Evolutionary conservation across 2,329 filamentous ascomycete genomes (phyloP).

Genomic region (Coniochaeta hoffmannii): DNA sequence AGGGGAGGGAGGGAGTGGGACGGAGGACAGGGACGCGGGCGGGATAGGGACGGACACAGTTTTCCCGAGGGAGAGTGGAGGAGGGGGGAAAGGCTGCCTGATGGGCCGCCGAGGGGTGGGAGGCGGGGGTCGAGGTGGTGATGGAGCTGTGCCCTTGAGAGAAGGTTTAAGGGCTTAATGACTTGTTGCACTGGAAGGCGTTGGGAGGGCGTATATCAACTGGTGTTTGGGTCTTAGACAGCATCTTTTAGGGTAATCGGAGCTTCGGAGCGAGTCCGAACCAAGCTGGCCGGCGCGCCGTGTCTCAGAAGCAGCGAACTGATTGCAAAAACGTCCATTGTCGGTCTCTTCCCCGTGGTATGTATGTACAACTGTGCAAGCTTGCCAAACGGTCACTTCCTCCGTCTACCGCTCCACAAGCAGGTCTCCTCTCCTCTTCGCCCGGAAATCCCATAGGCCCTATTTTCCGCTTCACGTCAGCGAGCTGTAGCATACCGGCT

Average conservation of each 20-base stretch:
- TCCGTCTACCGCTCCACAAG: slow-evolving; percentile 62
- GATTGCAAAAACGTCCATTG: not conserved
- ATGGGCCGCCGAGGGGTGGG: slow-evolving; percentile 37
- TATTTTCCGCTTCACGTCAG: slow-evolving; percentile 27
- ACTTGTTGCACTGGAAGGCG: not conserved
- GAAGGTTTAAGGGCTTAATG: not conserved
- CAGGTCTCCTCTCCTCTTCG: slow-evolving; percentile 83
- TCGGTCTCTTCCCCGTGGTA: not conserved
- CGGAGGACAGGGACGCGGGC: not conserved
- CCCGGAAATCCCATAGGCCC: slow-evolving; percentile 82
- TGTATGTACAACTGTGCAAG: slow-evolving; percentile 33
- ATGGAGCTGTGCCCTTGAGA: not conserved
- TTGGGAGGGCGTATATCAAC: not conserved
- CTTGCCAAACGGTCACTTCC: slow-evolving; percentile 7
- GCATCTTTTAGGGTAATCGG: too few relatives aligned
- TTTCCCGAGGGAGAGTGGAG: slow-evolving; percentile 56
- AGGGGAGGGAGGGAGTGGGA: slow-evolving; percentile 13
- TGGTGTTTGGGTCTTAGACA: too few relatives aligned
- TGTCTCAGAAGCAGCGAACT: too few relatives aligned
- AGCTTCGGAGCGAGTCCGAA: too few relatives aligned
- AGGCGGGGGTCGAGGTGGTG: slow-evolving; percentile 29
- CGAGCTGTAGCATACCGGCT: slow-evolving; percentile 33
- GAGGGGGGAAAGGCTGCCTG: slow-evolving; percentile 55
- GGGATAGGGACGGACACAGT: slow-evolving; percentile 13
- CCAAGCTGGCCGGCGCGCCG: not conserved